A percentile compares a stretch with the other conserved stretches of the same genome.
phyloP scores from a whole-genome alignment of 352 stramenopile species.

The Pythium pectinolyticum region DNA sequence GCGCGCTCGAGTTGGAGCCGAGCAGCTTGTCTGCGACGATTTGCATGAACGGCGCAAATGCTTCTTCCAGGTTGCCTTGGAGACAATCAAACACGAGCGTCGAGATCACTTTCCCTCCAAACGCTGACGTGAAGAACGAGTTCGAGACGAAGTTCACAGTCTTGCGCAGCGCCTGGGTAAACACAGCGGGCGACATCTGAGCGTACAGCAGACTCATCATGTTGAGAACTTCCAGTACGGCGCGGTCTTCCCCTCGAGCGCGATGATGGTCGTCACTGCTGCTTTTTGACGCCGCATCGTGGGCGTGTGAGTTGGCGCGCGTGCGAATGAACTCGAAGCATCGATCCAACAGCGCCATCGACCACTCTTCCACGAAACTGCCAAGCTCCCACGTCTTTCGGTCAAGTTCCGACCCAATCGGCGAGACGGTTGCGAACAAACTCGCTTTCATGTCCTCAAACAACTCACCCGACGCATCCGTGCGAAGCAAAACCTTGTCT shows the following conservation, averaged over 20 bases:
- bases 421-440: conserved; percentile 41
- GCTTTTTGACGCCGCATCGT: conserved; percentile 26
- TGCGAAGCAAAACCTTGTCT: conserved; percentile 22
- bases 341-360: conserved; percentile 56
- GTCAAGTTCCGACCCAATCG: conserved; percentile 37
- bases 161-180: conserved; percentile 50
- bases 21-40: conserved; percentile 53
- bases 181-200: conserved; percentile 67
- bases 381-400: conserved; percentile 62
- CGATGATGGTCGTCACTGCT: conserved; percentile 23
- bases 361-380: conserved; percentile 64
- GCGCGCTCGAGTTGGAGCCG: conserved; percentile 31
- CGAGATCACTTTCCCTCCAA: conserved; percentile 60
- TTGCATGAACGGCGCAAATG: conserved; percentile 41
- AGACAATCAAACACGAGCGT: conserved; percentile 53
- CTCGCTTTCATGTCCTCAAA: conserved; percentile 43
- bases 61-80: conserved; percentile 42
- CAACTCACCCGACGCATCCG: conserved; percentile 3
- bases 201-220: conserved; percentile 59
- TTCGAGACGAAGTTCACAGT: conserved; percentile 54
- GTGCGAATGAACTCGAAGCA: conserved; percentile 69
- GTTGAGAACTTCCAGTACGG: conserved; percentile 60
- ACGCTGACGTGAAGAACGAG: conserved; percentile 62
- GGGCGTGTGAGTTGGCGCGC: conserved; percentile 38
- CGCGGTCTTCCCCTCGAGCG: conserved; percentile 38